Evolutionary conservation across 2,329 filamentous ascomycete genomes (phyloP).

Genomic region (Alternaria sp.): DNA sequence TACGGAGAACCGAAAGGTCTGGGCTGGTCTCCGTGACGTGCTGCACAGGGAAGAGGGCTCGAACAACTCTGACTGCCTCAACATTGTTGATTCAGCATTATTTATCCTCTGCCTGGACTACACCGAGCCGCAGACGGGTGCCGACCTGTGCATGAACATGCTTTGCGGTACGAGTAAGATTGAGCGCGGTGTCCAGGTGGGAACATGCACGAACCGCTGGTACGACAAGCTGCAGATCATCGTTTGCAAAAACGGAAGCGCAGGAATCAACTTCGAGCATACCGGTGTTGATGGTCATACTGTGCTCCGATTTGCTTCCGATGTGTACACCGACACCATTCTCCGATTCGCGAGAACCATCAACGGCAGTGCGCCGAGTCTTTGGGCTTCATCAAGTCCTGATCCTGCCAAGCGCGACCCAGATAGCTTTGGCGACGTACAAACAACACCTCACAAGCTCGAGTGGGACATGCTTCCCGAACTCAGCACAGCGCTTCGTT

Average conservation of each 20-base stretch:
- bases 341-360: slow-evolving; percentile 93
- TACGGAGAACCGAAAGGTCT: slow-evolving; percentile 94
- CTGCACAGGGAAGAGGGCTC: slow-evolving; percentile 84
- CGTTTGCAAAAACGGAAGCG: slow-evolving; percentile 97
- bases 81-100: slow-evolving; percentile 90
- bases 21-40: slow-evolving; percentile 89
- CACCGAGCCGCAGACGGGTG: slow-evolving; percentile 79
- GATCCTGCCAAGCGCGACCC: slow-evolving; percentile 93
- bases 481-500: slow-evolving; percentile 86
- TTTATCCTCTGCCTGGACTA: slow-evolving; percentile 94
- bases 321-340: slow-evolving; percentile 97
- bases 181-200: slow-evolving; percentile 91
- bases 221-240: slow-evolving; percentile 99
- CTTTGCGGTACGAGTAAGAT: slow-evolving; percentile 93
- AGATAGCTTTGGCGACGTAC: slow-evolving; percentile 89
- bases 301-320: slow-evolving; percentile 92
- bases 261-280: slow-evolving; percentile 99
- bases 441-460: slow-evolving; percentile 90
- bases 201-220: slow-evolving; percentile 97
- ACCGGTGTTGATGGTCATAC: slow-evolving; percentile 98
- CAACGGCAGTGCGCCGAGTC: slow-evolving; percentile 87
- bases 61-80: slow-evolving; percentile 95
- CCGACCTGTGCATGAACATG: slow-evolving; percentile 97
- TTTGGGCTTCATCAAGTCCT: slow-evolving; percentile 90
- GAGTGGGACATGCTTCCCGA: slow-evolving; percentile 98